phyloP scores from a whole-genome alignment of 1,139 yeast genomes.

The Lodderomyces pseudojiufengensis region DNA sequence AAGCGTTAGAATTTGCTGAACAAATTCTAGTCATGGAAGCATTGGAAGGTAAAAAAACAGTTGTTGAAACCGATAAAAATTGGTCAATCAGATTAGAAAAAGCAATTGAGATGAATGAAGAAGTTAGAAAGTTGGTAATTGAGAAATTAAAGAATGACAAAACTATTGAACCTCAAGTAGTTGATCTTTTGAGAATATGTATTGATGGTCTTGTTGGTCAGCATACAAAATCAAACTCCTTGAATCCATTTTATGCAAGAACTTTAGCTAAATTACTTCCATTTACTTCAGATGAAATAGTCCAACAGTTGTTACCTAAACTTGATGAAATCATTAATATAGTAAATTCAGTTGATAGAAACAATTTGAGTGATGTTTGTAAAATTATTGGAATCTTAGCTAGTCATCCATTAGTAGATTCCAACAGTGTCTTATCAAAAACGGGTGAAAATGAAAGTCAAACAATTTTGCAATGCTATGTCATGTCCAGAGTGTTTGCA shows the following conservation, averaged over 20 bases:
- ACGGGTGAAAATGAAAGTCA: slow-evolving; percentile 10
- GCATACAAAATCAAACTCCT: slow-evolving; percentile 10
- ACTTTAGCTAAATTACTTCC: slow-evolving; percentile 29
- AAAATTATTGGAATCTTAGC: slow-evolving; percentile 54
- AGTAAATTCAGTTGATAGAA: slow-evolving; percentile 27
- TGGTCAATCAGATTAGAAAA: slow-evolving; percentile 75
- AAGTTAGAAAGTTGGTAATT: slow-evolving; percentile 40
- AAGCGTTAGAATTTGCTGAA: slow-evolving; percentile 46
- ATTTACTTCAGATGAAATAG: slow-evolving; percentile 29
- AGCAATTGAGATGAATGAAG: slow-evolving; percentile 60
- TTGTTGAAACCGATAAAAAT: slow-evolving; percentile 64
- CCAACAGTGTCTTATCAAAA: too few species aligned
- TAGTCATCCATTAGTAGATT: slow-evolving; percentile 34
- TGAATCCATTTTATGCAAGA: slow-evolving; percentile 12
- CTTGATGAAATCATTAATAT: slow-evolving; percentile 21
- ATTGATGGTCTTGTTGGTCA: slow-evolving; percentile 30
- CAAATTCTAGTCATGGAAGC: slow-evolving; percentile 68
- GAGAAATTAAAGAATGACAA: slow-evolving; percentile 20
- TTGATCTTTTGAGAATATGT: slow-evolving; percentile 20
- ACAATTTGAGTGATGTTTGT: slow-evolving; percentile 39
- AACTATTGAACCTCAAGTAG: slow-evolving; percentile 14
- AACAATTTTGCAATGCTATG: background rate
- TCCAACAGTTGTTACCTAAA: slow-evolving; percentile 21
- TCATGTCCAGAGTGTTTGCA: slow-evolving; percentile 11
- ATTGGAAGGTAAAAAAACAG: slow-evolving; percentile 46